Evolutionary conservation across 352 stramenopile species (phyloP).

Genomic region (Globisporangium orthogonon): DNA sequence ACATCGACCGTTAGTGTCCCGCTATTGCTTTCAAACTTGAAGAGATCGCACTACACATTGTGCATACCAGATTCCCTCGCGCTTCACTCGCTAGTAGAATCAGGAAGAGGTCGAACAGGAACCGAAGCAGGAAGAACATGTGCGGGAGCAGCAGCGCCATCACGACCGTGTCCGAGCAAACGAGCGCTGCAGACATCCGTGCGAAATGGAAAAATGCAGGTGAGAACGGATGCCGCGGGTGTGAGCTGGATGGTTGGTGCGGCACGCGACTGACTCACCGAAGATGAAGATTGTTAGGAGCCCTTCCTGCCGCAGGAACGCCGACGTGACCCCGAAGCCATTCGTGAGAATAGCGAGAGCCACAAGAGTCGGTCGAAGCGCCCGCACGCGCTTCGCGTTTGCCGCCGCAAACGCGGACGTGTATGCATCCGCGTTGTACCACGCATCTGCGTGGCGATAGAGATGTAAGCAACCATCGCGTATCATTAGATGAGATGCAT

Average conservation of each 20-base stretch:
- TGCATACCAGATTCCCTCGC: slow-evolving; percentile 39
- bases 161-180: slow-evolving; percentile 28
- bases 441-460: slow-evolving; percentile 24
- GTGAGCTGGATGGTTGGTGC: not conserved
- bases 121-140: slow-evolving; percentile 47
- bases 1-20: not conserved
- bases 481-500: not conserved
- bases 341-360: slow-evolving; percentile 25
- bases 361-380: slow-evolving; percentile 25
- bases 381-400: slow-evolving; percentile 23
- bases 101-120: slow-evolving; percentile 47
- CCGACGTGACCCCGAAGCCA: slow-evolving; percentile 18
- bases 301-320: slow-evolving; percentile 16
- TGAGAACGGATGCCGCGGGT: not conserved
- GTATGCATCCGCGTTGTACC: slow-evolving; percentile 42
- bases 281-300: slow-evolving; percentile 42
- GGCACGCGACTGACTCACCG: slow-evolving; percentile 14
- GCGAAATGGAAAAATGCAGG: not conserved
- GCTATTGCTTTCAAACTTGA: not conserved
- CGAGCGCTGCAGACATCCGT: slow-evolving; percentile 15
- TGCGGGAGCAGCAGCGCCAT: slow-evolving; percentile 45
- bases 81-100: slow-evolving; percentile 30
- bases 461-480: not conserved
- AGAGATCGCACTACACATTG: not conserved
- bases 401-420: slow-evolving; percentile 15